Evolutionary conservation across 306 rosid genomes (phyloP).

Genomic region (Glycine tomentella): DNA sequence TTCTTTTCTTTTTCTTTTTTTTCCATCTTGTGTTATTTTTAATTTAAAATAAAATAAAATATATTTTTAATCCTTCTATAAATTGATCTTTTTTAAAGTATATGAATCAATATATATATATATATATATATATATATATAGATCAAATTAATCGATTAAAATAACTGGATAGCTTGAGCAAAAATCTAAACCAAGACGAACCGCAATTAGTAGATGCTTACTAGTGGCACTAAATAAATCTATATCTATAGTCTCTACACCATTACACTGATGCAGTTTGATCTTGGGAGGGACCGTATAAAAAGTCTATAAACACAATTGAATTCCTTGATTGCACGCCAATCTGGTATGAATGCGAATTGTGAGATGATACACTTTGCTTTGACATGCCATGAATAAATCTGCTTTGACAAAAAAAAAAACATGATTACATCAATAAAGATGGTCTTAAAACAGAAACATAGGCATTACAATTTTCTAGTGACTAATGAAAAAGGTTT

Average conservation of each 20-base stretch:
- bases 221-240: not conserved
- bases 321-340: slow-evolving; percentile 6
- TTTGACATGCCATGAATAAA: not conserved
- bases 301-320: not conserved
- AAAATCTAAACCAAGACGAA: not conserved
- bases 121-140: too few species aligned
- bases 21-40: too few species aligned
- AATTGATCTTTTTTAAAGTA: too few species aligned
- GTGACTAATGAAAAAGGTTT: not conserved
- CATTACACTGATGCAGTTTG: not conserved
- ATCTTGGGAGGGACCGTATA: not conserved
- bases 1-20: too few species aligned
- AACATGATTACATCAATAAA: slow-evolving; percentile 13
- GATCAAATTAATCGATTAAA: too few species aligned
- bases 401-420: slow-evolving; percentile 5
- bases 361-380: not conserved
- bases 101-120: too few species aligned
- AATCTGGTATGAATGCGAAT: slow-evolving; percentile 1
- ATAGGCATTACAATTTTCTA: not conserved
- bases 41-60: too few species aligned
- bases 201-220: slow-evolving; percentile 4
- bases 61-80: too few species aligned
- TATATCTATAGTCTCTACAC: not conserved
- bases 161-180: not conserved
- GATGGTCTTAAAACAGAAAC: slow-evolving; percentile 13